A percentile compares a stretch with the other conserved stretches of the same genome.
These are phyloP conservation scores for Leishmania martiniquensis DNA, from an alignment of 208 protist genomes.

Conservation along the genomic window DNA sequence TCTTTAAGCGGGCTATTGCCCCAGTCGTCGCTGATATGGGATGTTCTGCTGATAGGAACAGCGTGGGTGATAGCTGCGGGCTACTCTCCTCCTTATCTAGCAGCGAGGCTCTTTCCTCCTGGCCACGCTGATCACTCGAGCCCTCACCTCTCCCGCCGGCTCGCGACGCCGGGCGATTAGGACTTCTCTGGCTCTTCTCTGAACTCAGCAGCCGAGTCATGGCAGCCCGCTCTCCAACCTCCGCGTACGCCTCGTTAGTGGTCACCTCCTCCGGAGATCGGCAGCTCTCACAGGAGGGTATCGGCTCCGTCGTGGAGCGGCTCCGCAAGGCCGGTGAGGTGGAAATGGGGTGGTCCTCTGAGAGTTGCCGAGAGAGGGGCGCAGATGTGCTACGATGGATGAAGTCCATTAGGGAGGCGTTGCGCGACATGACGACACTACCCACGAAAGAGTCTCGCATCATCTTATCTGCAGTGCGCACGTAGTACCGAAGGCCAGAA, in stretches of 20 bases:
- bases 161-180: not conserved
- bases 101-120: not conserved
- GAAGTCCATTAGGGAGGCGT: constrained; percentile 15
- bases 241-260: not conserved
- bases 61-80: not conserved
- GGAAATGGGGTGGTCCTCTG: not conserved
- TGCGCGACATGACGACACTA: constrained; percentile 24
- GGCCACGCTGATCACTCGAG: not conserved
- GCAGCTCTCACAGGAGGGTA: not conserved
- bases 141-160: not conserved
- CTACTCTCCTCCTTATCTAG: not conserved
- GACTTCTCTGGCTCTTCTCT: not conserved
- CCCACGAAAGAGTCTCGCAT: constrained; percentile 35
- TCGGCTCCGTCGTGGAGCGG: constrained; percentile 17
- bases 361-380: not conserved
- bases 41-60: not conserved
- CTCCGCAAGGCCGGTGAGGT: constrained; percentile 14
- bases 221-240: not conserved
- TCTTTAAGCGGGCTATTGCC: not conserved
- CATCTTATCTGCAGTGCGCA: constrained; percentile 34
- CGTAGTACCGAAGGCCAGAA: constrained; percentile 34
- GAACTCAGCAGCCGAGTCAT: not conserved
- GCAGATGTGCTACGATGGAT: not conserved
- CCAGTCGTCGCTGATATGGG: not conserved
- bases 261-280: not conserved